Conservation (phyloP, 345 rosid genomes). For the Chamaenerion angustifolium region DNA sequence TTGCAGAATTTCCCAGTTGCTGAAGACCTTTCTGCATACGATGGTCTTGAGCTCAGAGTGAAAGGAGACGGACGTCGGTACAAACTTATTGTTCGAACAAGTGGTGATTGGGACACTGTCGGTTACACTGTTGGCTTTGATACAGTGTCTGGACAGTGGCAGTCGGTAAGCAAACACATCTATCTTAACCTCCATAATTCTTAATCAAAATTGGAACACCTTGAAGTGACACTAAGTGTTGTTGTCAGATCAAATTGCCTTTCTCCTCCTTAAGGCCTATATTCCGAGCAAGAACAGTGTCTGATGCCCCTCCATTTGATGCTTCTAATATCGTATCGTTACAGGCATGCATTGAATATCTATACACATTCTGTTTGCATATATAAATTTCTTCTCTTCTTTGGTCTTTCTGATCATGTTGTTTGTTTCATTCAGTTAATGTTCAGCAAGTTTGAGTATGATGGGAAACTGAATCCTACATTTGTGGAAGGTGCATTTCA, state of each 20-base stretch:
- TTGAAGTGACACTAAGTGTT: background rate
- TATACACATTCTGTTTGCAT: background rate
- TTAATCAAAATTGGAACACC: background rate
- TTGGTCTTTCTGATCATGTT: slow-evolving; percentile 1
- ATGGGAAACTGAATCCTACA: slow-evolving; percentile 80
- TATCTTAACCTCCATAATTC: no score
- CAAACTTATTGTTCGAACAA: slow-evolving; percentile 65
- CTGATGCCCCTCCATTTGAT: slow-evolving; percentile 72
- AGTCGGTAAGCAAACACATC: slow-evolving; percentile 37
- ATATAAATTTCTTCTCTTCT: background rate
- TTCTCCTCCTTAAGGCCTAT: slow-evolving; percentile 80
- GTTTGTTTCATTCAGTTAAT: slow-evolving; percentile 47
- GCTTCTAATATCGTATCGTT: slow-evolving; percentile 55
- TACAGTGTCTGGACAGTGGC: slow-evolving; percentile 75
- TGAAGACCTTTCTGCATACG: slow-evolving; percentile 77
- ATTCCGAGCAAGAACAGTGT: slow-evolving; percentile 60
- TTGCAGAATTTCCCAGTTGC: slow-evolving; percentile 66
- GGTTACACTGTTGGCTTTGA: slow-evolving; percentile 79
- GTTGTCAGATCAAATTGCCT: slow-evolving; percentile 46
- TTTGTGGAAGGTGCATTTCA: slow-evolving; percentile 77
- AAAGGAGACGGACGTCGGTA: slow-evolving; percentile 85
- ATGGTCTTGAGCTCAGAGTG: slow-evolving; percentile 66
- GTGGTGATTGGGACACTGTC: slow-evolving; percentile 81
- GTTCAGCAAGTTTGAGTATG: slow-evolving; percentile 97
- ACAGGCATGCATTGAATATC: slow-evolving; percentile 37